phyloP scores from a whole-genome alignment of 148 eudicot species.

The Fagopyrum homotropicum region DNA sequence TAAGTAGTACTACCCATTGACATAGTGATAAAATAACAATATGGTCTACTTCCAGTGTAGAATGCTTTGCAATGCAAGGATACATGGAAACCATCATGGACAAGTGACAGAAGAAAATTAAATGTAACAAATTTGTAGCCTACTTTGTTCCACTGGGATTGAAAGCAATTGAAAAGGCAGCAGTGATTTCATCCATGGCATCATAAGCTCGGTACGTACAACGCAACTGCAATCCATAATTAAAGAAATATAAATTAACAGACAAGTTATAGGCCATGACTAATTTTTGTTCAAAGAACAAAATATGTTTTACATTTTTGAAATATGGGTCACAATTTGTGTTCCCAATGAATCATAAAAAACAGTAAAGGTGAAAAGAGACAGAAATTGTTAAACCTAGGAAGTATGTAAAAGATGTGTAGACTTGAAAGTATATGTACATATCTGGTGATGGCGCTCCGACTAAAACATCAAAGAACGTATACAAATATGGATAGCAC shows the following conservation, averaged over 20 bases:
- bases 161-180: slow-evolving; percentile 87
- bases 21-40: slow-evolving; percentile 6
- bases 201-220: slow-evolving; percentile 98
- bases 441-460: not conserved
- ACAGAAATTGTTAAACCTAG: not conserved
- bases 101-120: slow-evolving; percentile 1
- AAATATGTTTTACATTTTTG: not conserved
- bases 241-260: not conserved
- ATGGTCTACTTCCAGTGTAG: not conserved
- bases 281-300: not conserved
- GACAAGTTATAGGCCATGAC: not conserved
- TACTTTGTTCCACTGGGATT: slow-evolving; percentile 85
- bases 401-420: not conserved
- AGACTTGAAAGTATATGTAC: not conserved
- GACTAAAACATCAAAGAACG: not conserved
- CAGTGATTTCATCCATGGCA: slow-evolving; percentile 96
- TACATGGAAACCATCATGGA: not conserved
- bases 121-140: slow-evolving; percentile 15
- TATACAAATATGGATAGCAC: not conserved
- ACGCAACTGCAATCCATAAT: slow-evolving; percentile 58
- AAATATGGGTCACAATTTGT: not conserved
- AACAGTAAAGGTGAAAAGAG: not conserved
- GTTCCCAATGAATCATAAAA: not conserved
- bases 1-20: not conserved
- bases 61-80: not conserved